A percentile compares a stretch with the other conserved stretches of the same genome.
phyloP scores from a whole-genome alignment of 2,329 filamentous ascomycete species.

The Xylaria sp. region DNA sequence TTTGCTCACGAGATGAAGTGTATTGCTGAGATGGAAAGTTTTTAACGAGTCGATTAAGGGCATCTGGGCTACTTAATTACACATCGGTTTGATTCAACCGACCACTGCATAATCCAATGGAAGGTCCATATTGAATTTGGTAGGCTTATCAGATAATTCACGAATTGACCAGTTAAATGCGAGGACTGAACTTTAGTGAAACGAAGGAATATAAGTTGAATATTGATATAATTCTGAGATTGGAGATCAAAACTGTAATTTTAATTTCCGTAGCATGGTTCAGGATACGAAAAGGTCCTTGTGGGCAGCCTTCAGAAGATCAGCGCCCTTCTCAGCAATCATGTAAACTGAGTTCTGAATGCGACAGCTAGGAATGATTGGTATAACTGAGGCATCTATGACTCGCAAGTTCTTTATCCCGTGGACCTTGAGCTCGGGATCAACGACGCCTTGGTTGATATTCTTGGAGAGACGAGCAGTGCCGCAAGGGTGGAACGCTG shows the following conservation, averaged over 20 bases:
- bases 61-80: no score
- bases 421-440: slow-evolving; percentile 61
- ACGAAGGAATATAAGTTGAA: neutral
- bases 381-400: slow-evolving; percentile 66
- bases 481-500: slow-evolving; percentile 68
- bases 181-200: no score
- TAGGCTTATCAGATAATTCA: no score
- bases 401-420: slow-evolving; percentile 64
- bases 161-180: no score
- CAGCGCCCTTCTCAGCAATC: slow-evolving; percentile 62
- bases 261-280: neutral
- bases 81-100: no score
- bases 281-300: slow-evolving; percentile 28
- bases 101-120: no score
- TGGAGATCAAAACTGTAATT: neutral
- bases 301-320: slow-evolving; percentile 22
- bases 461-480: slow-evolving; percentile 62
- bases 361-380: slow-evolving; percentile 65
- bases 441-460: slow-evolving; percentile 63
- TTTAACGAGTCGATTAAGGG: no score
- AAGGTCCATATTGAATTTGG: no score
- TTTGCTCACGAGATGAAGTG: no score
- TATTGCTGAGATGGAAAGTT: no score
- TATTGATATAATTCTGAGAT: neutral
- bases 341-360: slow-evolving; percentile 71